These are phyloP conservation scores for Cephalotrichum gorgonifer DNA, from an alignment of 2,329 filamentous ascomycete species.

Conservation along the genomic window DNA sequence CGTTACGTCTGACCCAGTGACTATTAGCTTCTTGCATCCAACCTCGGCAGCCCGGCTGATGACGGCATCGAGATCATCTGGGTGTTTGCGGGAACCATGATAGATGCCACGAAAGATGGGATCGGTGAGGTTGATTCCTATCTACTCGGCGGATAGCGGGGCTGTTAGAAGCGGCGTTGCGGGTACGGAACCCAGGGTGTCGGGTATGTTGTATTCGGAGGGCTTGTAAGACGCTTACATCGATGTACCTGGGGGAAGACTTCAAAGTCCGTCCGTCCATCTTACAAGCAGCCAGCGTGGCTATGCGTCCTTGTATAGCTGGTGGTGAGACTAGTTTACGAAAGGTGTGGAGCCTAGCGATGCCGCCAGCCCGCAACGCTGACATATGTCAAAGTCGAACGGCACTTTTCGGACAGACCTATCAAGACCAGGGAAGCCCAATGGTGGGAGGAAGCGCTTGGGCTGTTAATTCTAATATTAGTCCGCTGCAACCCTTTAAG, in stretches of 20 bases:
- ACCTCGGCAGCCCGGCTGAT: constrained; percentile 66
- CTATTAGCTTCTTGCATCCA: constrained; percentile 81
- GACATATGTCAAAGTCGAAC: too few species aligned
- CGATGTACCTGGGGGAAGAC: constrained; percentile 43
- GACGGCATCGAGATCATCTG: constrained; percentile 64
- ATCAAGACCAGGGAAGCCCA: background rate
- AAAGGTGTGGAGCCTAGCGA: background rate
- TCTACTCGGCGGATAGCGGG: constrained; percentile 31
- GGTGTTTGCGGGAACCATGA: constrained; percentile 66
- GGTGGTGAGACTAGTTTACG: background rate
- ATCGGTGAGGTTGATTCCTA: constrained; percentile 94
- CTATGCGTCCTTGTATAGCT: background rate
- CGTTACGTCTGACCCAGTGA: constrained; percentile 79
- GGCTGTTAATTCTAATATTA: background rate
- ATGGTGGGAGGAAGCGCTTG: background rate
- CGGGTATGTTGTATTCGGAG: background rate
- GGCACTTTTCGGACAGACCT: background rate
- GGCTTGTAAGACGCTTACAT: constrained; percentile 33
- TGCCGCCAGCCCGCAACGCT: background rate
- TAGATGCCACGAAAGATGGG: constrained; percentile 80
- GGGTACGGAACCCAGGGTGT: background rate
- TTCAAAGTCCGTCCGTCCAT: background rate
- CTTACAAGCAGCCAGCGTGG: background rate
- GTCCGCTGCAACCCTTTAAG: background rate
- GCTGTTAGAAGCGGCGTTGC: background rate